phyloP scores from a whole-genome alignment of 306 rosid genomes.

The Pyrus betulifolia region DNA sequence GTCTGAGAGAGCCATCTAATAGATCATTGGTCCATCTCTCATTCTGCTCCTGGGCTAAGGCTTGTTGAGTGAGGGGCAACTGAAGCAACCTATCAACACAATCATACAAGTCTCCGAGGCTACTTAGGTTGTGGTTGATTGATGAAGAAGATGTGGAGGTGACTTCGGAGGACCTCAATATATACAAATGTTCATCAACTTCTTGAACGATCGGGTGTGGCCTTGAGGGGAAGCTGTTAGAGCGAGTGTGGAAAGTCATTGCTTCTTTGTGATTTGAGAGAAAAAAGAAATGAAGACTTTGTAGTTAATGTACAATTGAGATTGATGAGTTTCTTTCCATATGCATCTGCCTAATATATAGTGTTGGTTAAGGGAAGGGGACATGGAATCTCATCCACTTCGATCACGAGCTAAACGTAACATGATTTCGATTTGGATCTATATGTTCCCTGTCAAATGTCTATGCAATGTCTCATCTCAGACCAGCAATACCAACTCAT shows the following conservation, averaged over 20 bases:
- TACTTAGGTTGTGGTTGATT: constrained; percentile 7
- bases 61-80: constrained; percentile 12
- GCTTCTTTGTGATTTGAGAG: neutral
- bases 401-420: neutral
- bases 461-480: constrained; percentile 16
- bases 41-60: neutral
- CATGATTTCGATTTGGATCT: neutral
- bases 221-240: constrained; percentile 29
- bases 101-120: constrained; percentile 18
- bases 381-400: constrained; percentile 25
- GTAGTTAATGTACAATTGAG: neutral
- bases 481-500: constrained; percentile 20
- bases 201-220: constrained; percentile 21
- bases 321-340: neutral
- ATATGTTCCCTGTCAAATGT: neutral
- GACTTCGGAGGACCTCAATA: constrained; percentile 10
- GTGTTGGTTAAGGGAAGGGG: neutral
- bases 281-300: neutral
- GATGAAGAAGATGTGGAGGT: constrained; percentile 14
- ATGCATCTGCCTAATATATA: neutral
- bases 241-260: constrained; percentile 10
- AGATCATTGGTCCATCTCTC: constrained; percentile 8
- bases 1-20: constrained; percentile 24
- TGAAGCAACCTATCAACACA: constrained; percentile 24
- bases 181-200: constrained; percentile 7